phyloP scores from a whole-genome alignment of 441 rosid genomes.

The Biscutella laevigata region DNA sequence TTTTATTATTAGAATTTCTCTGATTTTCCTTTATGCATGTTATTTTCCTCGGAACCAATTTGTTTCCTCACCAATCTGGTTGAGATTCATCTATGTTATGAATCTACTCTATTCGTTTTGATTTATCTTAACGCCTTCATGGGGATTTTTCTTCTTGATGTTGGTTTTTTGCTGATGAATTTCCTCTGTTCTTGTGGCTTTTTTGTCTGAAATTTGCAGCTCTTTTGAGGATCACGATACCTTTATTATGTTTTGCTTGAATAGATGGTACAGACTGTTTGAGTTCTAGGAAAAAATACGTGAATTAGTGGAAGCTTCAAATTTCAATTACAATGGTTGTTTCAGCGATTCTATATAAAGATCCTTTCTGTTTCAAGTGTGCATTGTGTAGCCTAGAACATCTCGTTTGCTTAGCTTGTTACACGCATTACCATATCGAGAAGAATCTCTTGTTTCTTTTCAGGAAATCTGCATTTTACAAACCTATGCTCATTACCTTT shows the following conservation, averaged over 20 bases:
- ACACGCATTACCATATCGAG: too few relatives aligned
- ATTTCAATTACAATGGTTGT: not conserved
- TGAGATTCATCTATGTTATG: not conserved
- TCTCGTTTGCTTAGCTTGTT: too few relatives aligned
- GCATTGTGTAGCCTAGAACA: too few relatives aligned
- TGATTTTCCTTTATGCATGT: slow-evolving; percentile 7
- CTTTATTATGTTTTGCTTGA: not conserved
- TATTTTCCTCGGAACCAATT: not conserved
- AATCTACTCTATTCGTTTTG: not conserved
- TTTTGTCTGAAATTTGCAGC: not conserved
- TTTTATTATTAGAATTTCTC: too few relatives aligned
- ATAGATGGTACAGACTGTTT: not conserved
- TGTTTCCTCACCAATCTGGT: not conserved
- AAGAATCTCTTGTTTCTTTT: not conserved
- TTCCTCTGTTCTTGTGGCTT: slow-evolving; percentile 13
- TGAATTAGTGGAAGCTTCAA: not conserved
- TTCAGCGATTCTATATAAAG: not conserved
- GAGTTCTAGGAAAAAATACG: too few relatives aligned
- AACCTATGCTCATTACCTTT: too few relatives aligned
- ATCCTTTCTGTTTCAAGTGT: not conserved
- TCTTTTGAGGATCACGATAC: not conserved
- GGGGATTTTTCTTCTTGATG: not conserved
- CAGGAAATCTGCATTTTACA: too few relatives aligned
- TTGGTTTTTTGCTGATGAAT: not conserved
- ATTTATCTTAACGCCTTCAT: not conserved